Evolutionary conservation across 257 asterid species (phyloP), one percentile per base, ranked within the genome.

Genomic region (Ilex asprella): DNA sequence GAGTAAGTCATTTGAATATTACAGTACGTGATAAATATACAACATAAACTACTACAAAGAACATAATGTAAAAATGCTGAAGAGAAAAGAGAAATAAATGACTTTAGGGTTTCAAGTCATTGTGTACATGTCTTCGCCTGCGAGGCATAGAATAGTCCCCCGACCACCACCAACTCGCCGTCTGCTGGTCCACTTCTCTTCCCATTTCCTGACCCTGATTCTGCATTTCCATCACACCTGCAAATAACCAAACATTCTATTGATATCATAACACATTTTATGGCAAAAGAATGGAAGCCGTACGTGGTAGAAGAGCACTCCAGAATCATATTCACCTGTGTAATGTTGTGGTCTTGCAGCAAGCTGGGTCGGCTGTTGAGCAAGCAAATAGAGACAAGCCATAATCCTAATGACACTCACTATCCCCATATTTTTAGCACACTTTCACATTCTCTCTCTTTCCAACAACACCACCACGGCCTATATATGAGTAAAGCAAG

Each of bases 101-200:
- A 56, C n/a, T 21, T 61, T 59, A 68, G 27, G 35, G 73, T 61
- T 55, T 32, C 10, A 68, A 31, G 16, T 55, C 64, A 61, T 68
- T 61, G 56, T 68, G 63, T 30, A 68, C 73, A 16, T 57, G 61
- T 47, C 55, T 55, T 61, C 73, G 39, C 57, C 63, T 16, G 32
- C 59, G 29, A 2, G 73, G 73, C 10, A 9, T 10, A 10, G 73
- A 62, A 63, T 68, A 68, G 44, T 68, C 73, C 15, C 62, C 68
- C 31, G 73, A 32, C 63, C 12, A 58, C 72, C 67, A 56, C 27
- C 66, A 56, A 15, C 15, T 16, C 12, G 50, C 39, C 54, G 16
- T 60, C 14, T 41, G 35, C 60, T 10, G 35, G 11, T 63, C 15
- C 27, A 15, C 27, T 51, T 13, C 12, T 13, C 39, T 43, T 30